Percentiles rank a stretch among this genome's conserved stretches.
Evolutionary conservation across 305 asterid species (phyloP).

Genomic region (Rubia occidens): DNA sequence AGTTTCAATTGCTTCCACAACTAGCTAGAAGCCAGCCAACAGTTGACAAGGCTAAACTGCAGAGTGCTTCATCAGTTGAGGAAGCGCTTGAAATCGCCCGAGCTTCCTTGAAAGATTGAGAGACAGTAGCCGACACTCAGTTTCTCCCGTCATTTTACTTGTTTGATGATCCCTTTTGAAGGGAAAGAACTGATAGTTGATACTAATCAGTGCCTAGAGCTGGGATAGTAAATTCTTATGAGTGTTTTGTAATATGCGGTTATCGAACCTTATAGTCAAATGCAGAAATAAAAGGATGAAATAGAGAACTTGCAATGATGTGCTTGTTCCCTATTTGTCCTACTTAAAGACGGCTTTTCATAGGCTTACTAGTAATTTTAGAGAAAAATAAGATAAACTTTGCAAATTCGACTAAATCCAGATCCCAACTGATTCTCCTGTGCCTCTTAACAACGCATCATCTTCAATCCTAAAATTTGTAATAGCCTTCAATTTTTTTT

Average conservation of each 20-base stretch:
- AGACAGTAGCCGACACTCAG: conserved; percentile 19
- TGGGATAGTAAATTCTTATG: not conserved
- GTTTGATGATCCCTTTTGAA: not conserved
- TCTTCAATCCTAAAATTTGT: too few species aligned
- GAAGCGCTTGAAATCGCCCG: conserved; percentile 71
- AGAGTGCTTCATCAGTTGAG: conserved; percentile 75
- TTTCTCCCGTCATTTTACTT: not conserved
- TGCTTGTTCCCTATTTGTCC: not conserved
- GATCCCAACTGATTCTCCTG: too few species aligned
- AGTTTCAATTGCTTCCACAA: conserved; percentile 77
- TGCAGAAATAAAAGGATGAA: not conserved
- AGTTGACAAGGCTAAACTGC: conserved; percentile 57
- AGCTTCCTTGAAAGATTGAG: conserved; percentile 38
- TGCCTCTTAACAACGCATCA: too few species aligned
- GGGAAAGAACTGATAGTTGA: not conserved
- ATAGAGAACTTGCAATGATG: not conserved
- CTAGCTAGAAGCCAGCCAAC: conserved; percentile 77
- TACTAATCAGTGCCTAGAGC: not conserved
- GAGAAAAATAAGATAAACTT: too few species aligned
- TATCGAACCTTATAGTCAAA: not conserved
- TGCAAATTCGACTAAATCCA: too few species aligned
- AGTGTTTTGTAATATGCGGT: not conserved
- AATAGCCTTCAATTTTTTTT: too few species aligned
- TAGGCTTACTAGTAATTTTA: too few species aligned
- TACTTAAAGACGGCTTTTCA: not conserved